Evolutionary conservation across 345 rosid genomes (phyloP), one percentile per base, ranked within the genome.

Genomic region (Dipteronia dyeriana): DNA sequence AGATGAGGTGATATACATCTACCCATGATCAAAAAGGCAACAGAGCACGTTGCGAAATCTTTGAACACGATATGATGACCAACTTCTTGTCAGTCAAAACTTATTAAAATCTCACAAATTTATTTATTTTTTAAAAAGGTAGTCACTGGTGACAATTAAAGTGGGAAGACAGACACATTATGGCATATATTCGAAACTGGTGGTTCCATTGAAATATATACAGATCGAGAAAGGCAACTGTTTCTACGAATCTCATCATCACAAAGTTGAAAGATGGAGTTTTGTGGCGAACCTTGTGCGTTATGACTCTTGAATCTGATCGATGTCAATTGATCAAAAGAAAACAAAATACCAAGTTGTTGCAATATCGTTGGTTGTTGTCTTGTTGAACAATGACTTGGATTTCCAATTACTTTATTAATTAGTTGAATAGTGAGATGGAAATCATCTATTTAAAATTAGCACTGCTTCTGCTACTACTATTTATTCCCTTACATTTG

Each of bases 261-360:
- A 82, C 88, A 85, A 82, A 75, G 88, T 84, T 70, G 95, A 85
- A 86, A 85, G 76, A 71, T 68, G 80, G 66, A 78, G 84, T 85
- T 92, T 81, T 90, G 93, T 89, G 97, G 97, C 93, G 89, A 92
- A 88, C 90, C 91, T 88, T 80, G 86, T 84, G 89, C 86, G 83
- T 82, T 75, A 71, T 54, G 89, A 85, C 82, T 68, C 38, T 82
- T 84, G 85, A 76, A 79, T 83, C 81, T 78, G 86, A 22, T 53
- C 57, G 26, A 20, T n/a, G 57, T 13, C 25, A 19, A 7, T 34
- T 31, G 7, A 25, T 61, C 17, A 11, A 81, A 65, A 69, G 65
- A 62, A 17, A 49, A 13, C 3, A 68, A 41, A 60, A 68, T 5
- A 51, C 68, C 74, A 41, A 74, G 78, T 79, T 76, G 79, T 79